Conservation (phyloP, 129 eudicot species). For the Daucus carota region DNA sequence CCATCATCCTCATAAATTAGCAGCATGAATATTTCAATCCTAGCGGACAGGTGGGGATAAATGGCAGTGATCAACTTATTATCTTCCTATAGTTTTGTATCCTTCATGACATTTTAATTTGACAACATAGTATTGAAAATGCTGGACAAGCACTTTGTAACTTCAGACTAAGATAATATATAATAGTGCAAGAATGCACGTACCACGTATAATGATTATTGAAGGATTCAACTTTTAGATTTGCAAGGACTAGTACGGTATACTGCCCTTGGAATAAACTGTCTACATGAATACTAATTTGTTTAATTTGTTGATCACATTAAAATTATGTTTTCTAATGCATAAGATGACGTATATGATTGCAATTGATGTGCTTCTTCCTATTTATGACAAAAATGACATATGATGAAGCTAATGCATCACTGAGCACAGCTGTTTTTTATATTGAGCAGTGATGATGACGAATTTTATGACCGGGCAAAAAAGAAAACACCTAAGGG, state of each 20-base stretch:
- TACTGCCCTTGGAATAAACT: not conserved
- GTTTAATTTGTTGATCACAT: not conserved
- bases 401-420: not conserved
- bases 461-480: constrained; percentile 95
- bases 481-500: constrained; percentile 38
- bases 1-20: not conserved
- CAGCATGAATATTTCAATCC: not conserved
- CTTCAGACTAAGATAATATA: not conserved
- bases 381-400: not conserved
- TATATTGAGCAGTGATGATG: constrained; percentile 63
- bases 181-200: not conserved
- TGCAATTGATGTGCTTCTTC: not conserved
- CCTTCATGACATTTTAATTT: not conserved
- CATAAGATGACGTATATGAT: not conserved
- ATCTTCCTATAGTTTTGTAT: not conserved
- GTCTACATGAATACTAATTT: not conserved
- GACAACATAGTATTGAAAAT: not conserved
- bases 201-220: not conserved
- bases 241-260: not conserved
- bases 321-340: not conserved
- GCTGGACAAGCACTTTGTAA: not conserved
- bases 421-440: not conserved
- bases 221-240: not conserved
- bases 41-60: not conserved
- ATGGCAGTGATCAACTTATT: not conserved